Base-by-base conservation (phyloP, 495 filamentous ascomycete species). In the Penicillium manginii region DNA sequence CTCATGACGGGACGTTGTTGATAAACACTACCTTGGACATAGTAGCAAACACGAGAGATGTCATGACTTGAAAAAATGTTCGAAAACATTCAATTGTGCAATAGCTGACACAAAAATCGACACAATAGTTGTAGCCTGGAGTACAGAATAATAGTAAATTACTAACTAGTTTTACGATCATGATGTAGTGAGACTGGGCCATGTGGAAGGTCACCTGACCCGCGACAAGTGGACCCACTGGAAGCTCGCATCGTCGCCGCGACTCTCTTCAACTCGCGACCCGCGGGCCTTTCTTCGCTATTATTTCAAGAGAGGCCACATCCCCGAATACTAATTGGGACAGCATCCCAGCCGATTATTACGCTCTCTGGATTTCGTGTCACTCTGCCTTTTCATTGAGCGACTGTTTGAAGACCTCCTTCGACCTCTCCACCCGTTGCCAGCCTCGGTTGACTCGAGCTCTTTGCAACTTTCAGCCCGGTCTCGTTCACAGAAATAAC, bases 21-120 rank as follows among this genome's bases (percentile, higher is more conserved):
- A 69, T 66, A 63, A 45, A 54, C 29, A 31, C 54, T 56, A 47
- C 51, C 26, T 54, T 55, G 60, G 64, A 63, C 50, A 50, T 50
- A 50, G 26, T 50, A 50, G 26, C 14, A 14, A n/a, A 32, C 5
- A 49, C 40, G 40, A 18, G 29, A 32, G 35, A 50, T 35, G 15
- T 31, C 19, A 15, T 31, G 23, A 50, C 3, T 49, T 7, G 9
- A 32, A n/a, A 10, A 26, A 49, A 32, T 50, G 7, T 9, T 43
- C 40, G 35, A 39, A n/a, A 7, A 5, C 26, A 29, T 4, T 8
- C 26, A 29, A 8, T 29, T 29, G 3, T 7, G 26, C 26, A 39
- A 3, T 39, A 39, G 15, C 4, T n/a, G 11, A 4, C 4, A 39
- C 35, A 39, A n/a, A 39, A 39, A 1, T 29, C 3, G 11, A 4